Percentiles rank a stretch among this genome's conserved stretches.
These are phyloP conservation scores for Aaosphaeria pasadenensis DNA, from an alignment of 2,329 filamentous ascomycete genomes.

Conservation along the genomic window DNA sequence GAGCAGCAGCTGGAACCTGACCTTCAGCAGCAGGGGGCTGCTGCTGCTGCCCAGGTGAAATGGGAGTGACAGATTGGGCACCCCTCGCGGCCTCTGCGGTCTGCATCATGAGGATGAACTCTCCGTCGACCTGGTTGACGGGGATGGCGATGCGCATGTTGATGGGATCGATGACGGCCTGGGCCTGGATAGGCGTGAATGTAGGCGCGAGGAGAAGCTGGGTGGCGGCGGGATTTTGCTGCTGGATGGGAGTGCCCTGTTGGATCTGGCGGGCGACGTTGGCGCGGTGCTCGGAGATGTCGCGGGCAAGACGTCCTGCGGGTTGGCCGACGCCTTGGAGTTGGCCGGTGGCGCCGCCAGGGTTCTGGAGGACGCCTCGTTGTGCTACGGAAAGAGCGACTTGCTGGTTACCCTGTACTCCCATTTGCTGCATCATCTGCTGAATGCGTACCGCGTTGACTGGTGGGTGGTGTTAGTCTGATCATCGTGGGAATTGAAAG, in stretches of 20 bases:
- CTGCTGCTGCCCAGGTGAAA: background rate
- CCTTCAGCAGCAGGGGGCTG: slow-evolving; percentile 1
- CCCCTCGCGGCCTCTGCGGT: slow-evolving; percentile 2
- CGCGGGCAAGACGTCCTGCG: slow-evolving; percentile 17
- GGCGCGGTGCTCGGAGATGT: slow-evolving; percentile 14
- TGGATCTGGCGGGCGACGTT: slow-evolving; percentile 1
- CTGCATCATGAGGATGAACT: slow-evolving; percentile 35
- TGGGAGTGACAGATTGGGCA: slow-evolving; percentile 5
- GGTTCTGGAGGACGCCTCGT: slow-evolving; percentile 33
- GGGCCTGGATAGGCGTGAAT: slow-evolving; percentile 33
- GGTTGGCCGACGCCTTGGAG: slow-evolving; percentile 18
- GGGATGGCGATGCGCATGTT: slow-evolving; percentile 37
- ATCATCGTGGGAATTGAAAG: background rate
- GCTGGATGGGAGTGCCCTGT: slow-evolving; percentile 22
- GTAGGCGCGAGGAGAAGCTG: slow-evolving; percentile 34
- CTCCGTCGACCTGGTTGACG: slow-evolving; percentile 33
- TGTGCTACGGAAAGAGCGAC: slow-evolving; percentile 36
- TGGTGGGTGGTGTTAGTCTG: slow-evolving; percentile 11
- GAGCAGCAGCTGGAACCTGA: background rate
- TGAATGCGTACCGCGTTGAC: slow-evolving; percentile 36
- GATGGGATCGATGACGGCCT: slow-evolving; percentile 31
- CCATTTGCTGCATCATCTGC: slow-evolving; percentile 33
- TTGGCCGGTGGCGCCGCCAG: slow-evolving; percentile 32
- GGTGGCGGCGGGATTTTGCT: slow-evolving; percentile 32
- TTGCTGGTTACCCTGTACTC: slow-evolving; percentile 26